Percentiles rank a stretch among this genome's conserved stretches.
phyloP scores from a whole-genome alignment of 2,329 filamentous ascomycete species.

The Mariannaea elegans region DNA sequence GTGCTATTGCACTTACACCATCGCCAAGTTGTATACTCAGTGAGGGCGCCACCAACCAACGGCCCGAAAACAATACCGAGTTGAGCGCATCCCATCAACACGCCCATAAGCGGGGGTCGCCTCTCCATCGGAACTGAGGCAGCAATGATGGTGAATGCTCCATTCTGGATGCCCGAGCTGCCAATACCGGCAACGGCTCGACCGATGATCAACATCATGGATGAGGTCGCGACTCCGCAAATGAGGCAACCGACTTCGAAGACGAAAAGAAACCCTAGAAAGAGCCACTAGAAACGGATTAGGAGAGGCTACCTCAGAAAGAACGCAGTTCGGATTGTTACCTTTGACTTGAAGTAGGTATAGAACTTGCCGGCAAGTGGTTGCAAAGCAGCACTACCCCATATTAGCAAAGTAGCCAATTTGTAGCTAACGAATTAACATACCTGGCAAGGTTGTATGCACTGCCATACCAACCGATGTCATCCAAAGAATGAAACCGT shows the following conservation, averaged over 20 bases:
- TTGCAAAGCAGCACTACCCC: constrained; percentile 56
- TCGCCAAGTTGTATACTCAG: constrained; percentile 52
- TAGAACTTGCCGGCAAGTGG: constrained; percentile 63
- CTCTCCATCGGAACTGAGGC: constrained; percentile 40
- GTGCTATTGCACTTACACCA: constrained; percentile 49
- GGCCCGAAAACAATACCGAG: constrained; percentile 58
- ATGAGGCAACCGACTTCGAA: constrained; percentile 55
- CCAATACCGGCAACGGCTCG: constrained; percentile 59
- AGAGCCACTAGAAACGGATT: constrained; percentile 35
- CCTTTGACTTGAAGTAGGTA: constrained; percentile 42
- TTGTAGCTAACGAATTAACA: neutral
- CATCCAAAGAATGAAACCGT: constrained; percentile 58
- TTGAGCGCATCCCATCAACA: constrained; percentile 47
- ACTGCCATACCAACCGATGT: constrained; percentile 66
- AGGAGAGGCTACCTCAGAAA: constrained; percentile 45
- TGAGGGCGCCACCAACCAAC: constrained; percentile 55
- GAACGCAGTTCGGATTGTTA: constrained; percentile 28
- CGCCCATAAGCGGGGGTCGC: constrained; percentile 40
- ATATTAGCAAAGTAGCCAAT: constrained; percentile 38
- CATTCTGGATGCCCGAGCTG: constrained; percentile 53
- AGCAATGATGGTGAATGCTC: constrained; percentile 46
- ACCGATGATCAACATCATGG: constrained; percentile 58
- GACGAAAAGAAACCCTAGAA: constrained; percentile 42
- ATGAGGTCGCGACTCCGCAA: constrained; percentile 56
- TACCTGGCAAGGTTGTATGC: constrained; percentile 58